Evolutionary conservation across 371 early-diverging fungal genomes (phyloP), one percentile per base, ranked within the genome.

Genomic region (Lichtheimia corymbifera): DNA sequence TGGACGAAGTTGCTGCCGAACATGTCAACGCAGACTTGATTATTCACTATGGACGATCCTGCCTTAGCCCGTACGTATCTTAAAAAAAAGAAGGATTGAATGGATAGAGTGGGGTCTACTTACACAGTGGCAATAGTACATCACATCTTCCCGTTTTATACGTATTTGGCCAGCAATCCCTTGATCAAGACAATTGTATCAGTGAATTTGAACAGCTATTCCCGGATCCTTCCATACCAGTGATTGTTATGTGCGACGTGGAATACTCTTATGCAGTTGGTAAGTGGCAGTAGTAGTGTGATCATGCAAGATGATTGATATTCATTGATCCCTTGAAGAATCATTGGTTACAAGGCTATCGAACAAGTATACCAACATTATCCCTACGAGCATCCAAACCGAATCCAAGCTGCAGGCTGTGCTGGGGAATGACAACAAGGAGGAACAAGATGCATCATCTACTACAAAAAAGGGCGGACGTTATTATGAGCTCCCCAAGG

Each of bases 1-100:
- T 95, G 1, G 98, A 97, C 66, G 94, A 95, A 66, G 92, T 97
- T 1, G 97, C 98, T 20, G 97, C 96, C 13, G 85, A 90, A 70
- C 98, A 97, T 72, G 88, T 88, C 45, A 62, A 74, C 15, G 89
- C 94, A 4, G 93, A 96, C 56, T 64, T 91, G 18, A 84, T 97
- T 42, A 85, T 97, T 28, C 98, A 97, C 70, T 97, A 91, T 77
- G 98, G 98, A 5, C 87, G 89, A 40, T 88, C 95, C 12, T 97
- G 98, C 64, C 77, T 96, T 35, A 90, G 91, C 67, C 85, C 89
- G 90, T 91, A 82, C 78, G 83, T 74, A 4, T 5, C 30, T 4
- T 30, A 20, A 12, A 12, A 15, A 1, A 56, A 6, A 11, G 5
- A 49, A 15, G 56, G 47, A n/a, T 47, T n/a, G 47, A 17, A n/a